Conservation (phyloP, 2,329 filamentous ascomycete genomes). For the Alternaria novae-zelandiae region DNA sequence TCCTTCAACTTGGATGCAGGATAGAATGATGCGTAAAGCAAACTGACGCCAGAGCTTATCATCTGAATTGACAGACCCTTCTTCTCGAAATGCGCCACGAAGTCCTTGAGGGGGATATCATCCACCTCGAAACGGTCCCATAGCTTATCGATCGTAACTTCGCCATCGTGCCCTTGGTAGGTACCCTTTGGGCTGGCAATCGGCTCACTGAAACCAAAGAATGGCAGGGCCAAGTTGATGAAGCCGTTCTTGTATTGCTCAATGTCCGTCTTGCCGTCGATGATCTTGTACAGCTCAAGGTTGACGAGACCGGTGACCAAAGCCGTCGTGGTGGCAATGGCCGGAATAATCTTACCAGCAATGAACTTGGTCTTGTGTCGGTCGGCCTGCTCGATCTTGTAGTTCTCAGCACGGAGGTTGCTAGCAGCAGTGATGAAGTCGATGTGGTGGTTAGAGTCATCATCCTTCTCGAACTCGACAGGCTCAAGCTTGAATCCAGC, state of each 20-base stretch:
- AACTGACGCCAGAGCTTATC: constrained; percentile 95
- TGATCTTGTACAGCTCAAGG: constrained; percentile 92
- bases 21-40: constrained; percentile 95
- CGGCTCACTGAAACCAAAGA: constrained; percentile 98
- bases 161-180: constrained; percentile 78
- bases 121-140: constrained; percentile 97
- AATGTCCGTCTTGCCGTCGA: constrained; percentile 94
- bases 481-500: constrained; percentile 88
- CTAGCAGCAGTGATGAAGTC: constrained; percentile 98
- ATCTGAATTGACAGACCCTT: constrained; percentile 84
- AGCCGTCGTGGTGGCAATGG: constrained; percentile 96
- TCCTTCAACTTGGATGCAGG: constrained; percentile 83
- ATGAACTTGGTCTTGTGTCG: constrained; percentile 99
- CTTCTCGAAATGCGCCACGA: constrained; percentile 80
- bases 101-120: constrained; percentile 82
- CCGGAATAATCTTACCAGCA: constrained; percentile 98
- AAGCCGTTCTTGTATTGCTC: constrained; percentile 99
- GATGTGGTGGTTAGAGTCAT: constrained; percentile 97
- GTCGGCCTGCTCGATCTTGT: constrained; percentile 92
- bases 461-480: constrained; percentile 98
- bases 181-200: constrained; percentile 92
- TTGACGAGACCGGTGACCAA: constrained; percentile 93
- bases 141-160: constrained; percentile 88
- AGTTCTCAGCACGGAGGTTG: constrained; percentile 96
- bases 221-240: constrained; percentile 92